Conservation (phyloP, 106 monocot species). For the Acorus calamus region DNA sequence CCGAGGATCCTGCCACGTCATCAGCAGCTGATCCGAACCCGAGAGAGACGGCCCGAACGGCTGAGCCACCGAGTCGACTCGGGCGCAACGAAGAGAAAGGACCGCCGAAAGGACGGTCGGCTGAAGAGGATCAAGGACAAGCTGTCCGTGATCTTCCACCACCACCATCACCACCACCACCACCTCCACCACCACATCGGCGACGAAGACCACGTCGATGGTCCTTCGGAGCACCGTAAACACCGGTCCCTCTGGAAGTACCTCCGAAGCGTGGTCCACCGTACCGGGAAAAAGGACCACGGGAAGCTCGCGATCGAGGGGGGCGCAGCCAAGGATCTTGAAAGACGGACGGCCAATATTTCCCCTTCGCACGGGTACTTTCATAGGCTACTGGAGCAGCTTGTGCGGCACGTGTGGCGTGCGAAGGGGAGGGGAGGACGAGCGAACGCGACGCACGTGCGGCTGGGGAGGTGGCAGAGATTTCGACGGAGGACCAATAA, state of each 20-base stretch:
- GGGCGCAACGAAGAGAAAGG: not conserved
- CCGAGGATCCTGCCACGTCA: too few relatives aligned
- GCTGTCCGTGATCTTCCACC: slow-evolving; percentile 57
- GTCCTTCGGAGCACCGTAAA: not conserved
- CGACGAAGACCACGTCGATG: not conserved
- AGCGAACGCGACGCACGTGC: not conserved
- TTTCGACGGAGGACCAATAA: slow-evolving; percentile 13
- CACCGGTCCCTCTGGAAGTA: slow-evolving; percentile 40
- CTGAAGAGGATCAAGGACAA: slow-evolving; percentile 47
- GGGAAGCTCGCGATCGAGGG: not conserved
- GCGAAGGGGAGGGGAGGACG: slow-evolving; percentile 9
- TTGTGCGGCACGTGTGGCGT: slow-evolving; percentile 41
- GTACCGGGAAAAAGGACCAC: not conserved
- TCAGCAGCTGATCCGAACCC: too few relatives aligned
- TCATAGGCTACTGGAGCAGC: slow-evolving; percentile 23
- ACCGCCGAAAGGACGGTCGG: slow-evolving; percentile 16
- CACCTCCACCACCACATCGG: slow-evolving; percentile 11
- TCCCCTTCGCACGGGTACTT: slow-evolving; percentile 11
- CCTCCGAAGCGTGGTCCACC: slow-evolving; percentile 17
- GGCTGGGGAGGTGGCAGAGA: slow-evolving; percentile 33
- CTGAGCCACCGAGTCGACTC: not conserved
- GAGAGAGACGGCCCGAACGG: not conserved
- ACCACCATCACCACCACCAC: slow-evolving; percentile 54
- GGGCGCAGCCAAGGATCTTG: slow-evolving; percentile 1
- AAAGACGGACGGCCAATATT: not conserved